Base-by-base conservation (phyloP, 2,329 filamentous ascomycete species). In the Diaporthe citri region DNA sequence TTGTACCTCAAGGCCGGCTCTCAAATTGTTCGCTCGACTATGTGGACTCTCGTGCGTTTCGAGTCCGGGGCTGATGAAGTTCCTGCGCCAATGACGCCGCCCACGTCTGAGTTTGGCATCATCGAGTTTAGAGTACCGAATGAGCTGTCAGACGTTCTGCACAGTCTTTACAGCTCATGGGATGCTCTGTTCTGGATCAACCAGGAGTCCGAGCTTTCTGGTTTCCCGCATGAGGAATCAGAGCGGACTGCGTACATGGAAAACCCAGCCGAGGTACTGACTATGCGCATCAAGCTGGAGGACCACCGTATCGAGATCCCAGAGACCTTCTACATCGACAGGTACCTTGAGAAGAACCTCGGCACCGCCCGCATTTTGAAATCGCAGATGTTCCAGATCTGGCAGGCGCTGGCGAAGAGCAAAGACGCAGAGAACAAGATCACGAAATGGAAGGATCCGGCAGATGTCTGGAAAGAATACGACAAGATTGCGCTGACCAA, bases 71-170 rank as follows among this genome's bases (percentile, higher is more conserved):
- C 41, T 4, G 69, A 74, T 36, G 75, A 66, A 12, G 48, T 69
- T 57, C 28, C 62, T 43, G 36, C 51, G 20, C 62, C 60, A 52
- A 69, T 52, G 36, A 28, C 34, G n/a, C 25, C 60, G 25, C 34
- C 55, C 5, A 52, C 46, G 7, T 72, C 75, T 10, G 69, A 74
- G 31, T 80, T 78, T 34, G 79, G 71, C 1, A 73, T 80, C 12
- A 72, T 80, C n/a, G 78, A 79, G 12, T 74, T 77, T 7, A 76
- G 70, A 25, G 52, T 97, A n/a, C 90, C 93, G 7, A 93, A 96
- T 84, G 97, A 97, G 84, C 92, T 94, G 76, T 94, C 95, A 5
- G 97, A 97, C 83, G 90, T 96, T 78, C 91, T 97, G 31, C 85
- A 86, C 8, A 83, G 82, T 52, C 78, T 84, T 51, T 84, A 84